Evolutionary conservation across 2,329 filamentous ascomycete genomes (phyloP).

Genomic region (Hypoxylon sp.): DNA sequence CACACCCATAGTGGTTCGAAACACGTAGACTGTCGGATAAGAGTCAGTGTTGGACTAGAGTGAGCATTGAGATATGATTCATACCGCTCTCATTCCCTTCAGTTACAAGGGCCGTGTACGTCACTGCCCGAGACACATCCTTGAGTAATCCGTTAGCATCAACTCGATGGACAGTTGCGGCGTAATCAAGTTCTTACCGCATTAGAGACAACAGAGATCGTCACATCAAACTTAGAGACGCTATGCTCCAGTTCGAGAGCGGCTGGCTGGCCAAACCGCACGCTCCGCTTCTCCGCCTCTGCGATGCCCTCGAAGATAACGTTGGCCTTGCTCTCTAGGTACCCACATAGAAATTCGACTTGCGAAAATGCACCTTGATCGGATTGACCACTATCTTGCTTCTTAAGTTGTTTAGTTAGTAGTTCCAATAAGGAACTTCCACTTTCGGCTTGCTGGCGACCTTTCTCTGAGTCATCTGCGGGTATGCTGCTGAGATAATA

Average conservation of each 20-base stretch:
- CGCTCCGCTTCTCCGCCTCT: conserved; percentile 76
- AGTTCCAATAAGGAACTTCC: conserved; percentile 63
- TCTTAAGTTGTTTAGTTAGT: conserved; percentile 65
- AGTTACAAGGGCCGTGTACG: conserved; percentile 61
- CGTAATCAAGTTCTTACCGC: conserved; percentile 53
- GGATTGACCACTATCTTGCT: conserved; percentile 61
- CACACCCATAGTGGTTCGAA: conserved; percentile 67
- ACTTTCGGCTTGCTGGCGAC: conserved; percentile 61
- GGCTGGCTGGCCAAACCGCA: conserved; percentile 73
- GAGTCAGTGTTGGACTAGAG: conserved; percentile 4
- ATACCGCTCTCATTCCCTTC: conserved; percentile 58
- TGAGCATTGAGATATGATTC: conserved; percentile 11
- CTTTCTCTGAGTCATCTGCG: conserved; percentile 66
- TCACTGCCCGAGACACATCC: conserved; percentile 55
- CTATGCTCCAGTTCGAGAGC: conserved; percentile 61
- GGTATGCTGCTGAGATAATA: conserved; percentile 69
- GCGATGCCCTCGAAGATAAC: conserved; percentile 77
- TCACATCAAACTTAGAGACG: conserved; percentile 69
- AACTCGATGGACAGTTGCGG: conserved; percentile 1
- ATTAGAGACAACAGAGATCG: conserved; percentile 62
- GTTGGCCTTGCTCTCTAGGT: conserved; percentile 71
- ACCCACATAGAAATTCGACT: conserved; percentile 74
- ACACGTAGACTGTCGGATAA: conserved; percentile 66
- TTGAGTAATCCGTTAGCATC: conserved; percentile 46
- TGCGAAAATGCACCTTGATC: conserved; percentile 69